A percentile compares a stretch with the other conserved stretches of the same genome.
These are phyloP conservation scores for Hortiboletus flavorubellus DNA, from an alignment of 768 basidiomycete genomes.

Conservation along the genomic window DNA sequence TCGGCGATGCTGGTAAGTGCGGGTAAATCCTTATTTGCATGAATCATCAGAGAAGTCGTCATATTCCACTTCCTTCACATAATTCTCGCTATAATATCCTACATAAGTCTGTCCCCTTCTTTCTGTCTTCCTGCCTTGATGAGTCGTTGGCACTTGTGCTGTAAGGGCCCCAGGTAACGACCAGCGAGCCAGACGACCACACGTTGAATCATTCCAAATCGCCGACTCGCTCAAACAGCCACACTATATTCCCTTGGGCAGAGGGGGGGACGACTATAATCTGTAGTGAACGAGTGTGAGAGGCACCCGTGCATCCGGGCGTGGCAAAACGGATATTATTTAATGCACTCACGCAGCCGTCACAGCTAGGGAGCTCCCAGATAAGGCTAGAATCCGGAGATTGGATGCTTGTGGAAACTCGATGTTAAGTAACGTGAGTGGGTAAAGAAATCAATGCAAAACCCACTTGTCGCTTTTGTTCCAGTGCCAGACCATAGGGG, in stretches of 20 bases:
- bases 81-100: too few species aligned
- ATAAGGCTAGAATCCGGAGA: neutral
- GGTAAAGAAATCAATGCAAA: neutral
- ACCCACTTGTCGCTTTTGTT: neutral
- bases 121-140: too few species aligned
- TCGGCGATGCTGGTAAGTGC: too few species aligned
- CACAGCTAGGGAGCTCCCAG: neutral
- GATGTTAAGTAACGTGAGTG: neutral
- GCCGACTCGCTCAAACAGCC: neutral
- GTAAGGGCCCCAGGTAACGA: too few species aligned
- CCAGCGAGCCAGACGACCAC: too few species aligned
- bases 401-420: neutral
- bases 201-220: neutral
- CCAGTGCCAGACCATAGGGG: too few species aligned
- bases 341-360: neutral
- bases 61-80: too few species aligned
- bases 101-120: too few species aligned
- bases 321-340: neutral
- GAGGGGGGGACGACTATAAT: neutral
- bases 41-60: too few species aligned
- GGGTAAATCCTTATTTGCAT: too few species aligned
- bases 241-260: neutral
- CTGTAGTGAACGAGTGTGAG: neutral
- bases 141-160: too few species aligned
- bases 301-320: too few species aligned